Percentiles rank a stretch among this genome's conserved stretches.
phyloP scores from a whole-genome alignment of 2,329 filamentous ascomycete species.

The Calycina marina region DNA sequence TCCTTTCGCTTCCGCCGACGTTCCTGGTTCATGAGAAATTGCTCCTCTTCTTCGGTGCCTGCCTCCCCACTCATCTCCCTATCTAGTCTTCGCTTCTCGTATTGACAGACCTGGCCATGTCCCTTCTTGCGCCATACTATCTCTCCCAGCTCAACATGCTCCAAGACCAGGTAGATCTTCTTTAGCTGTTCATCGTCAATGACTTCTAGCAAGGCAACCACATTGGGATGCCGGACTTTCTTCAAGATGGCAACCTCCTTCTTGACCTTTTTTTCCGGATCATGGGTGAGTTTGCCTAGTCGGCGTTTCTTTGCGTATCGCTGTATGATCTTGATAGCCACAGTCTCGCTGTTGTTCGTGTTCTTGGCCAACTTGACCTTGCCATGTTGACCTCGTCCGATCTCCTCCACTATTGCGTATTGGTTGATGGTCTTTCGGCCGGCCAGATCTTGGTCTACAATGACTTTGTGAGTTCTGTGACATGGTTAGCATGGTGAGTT shows the following conservation, averaged over 20 bases:
- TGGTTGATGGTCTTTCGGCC: conserved; percentile 96
- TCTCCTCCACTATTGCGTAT: conserved; percentile 93
- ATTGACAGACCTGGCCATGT: conserved; percentile 63
- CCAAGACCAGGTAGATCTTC: conserved; percentile 96
- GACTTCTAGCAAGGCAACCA: conserved; percentile 88
- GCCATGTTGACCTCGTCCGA: conserved; percentile 88
- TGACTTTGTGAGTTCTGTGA: conserved; percentile 68
- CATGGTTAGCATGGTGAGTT: conserved; percentile 11
- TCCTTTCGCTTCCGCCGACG: conserved; percentile 43
- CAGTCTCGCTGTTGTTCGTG: conserved; percentile 57
- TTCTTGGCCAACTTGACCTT: conserved; percentile 94
- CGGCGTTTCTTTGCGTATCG: conserved; percentile 87
- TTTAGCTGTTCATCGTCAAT: conserved; percentile 93
- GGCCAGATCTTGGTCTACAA: conserved; percentile 80
- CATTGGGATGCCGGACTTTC: conserved; percentile 94
- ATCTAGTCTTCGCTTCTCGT: conserved; percentile 71
- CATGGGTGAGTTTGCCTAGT: conserved; percentile 65
- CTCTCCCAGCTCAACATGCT: conserved; percentile 88
- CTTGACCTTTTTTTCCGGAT: conserved; percentile 68
- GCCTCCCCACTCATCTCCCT: conserved; percentile 48
- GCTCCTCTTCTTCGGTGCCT: conserved; percentile 41
- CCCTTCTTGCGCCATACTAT: conserved; percentile 89
- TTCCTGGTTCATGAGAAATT: conserved; percentile 43
- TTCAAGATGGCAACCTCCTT: conserved; percentile 96
- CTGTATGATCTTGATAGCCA: conserved; percentile 98